Evolutionary conservation across 208 protist species (phyloP).

Genomic region (Trypanosoma theileri): DNA sequence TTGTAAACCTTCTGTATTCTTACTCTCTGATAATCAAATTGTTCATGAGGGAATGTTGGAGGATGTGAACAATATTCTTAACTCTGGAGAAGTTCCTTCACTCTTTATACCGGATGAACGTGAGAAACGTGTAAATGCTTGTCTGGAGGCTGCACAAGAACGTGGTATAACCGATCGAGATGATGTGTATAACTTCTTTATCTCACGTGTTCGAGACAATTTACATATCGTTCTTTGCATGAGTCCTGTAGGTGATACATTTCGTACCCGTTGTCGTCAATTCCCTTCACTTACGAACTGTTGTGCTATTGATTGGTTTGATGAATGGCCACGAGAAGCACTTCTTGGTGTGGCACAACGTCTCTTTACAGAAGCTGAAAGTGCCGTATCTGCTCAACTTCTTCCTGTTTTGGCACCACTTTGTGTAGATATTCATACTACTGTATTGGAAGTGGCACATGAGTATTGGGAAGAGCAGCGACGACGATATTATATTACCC

Average conservation of each 20-base stretch:
- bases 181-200: slow-evolving; percentile 94
- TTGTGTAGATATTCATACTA: slow-evolving; percentile 89
- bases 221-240: slow-evolving; percentile 97
- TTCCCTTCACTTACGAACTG: slow-evolving; percentile 98
- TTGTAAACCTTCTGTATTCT: slow-evolving; percentile 88
- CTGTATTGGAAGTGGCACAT: slow-evolving; percentile 66
- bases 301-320: slow-evolving; percentile 98
- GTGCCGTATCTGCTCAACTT: slow-evolving; percentile 36
- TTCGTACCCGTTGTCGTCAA: slow-evolving; percentile 94
- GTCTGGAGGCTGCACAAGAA: slow-evolving; percentile 84
- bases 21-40: slow-evolving; percentile 96
- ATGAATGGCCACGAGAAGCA: slow-evolving; percentile 95
- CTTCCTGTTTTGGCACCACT: slow-evolving; percentile 64
- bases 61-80: slow-evolving; percentile 98
- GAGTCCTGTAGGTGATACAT: slow-evolving; percentile 94
- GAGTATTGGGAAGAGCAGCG: slow-evolving; percentile 92
- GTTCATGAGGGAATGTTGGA: slow-evolving; percentile 96
- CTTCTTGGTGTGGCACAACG: slow-evolving; percentile 87
- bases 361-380: slow-evolving; percentile 66
- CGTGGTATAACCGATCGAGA: slow-evolving; percentile 89
- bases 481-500: slow-evolving; percentile 95
- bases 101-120: slow-evolving; percentile 96
- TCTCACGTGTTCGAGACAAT: slow-evolving; percentile 94
- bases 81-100: slow-evolving; percentile 97
- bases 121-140: slow-evolving; percentile 94